Evolutionary conservation across 2,329 filamentous ascomycete species (phyloP).

Genomic region (Trichoderma afroharzianum): DNA sequence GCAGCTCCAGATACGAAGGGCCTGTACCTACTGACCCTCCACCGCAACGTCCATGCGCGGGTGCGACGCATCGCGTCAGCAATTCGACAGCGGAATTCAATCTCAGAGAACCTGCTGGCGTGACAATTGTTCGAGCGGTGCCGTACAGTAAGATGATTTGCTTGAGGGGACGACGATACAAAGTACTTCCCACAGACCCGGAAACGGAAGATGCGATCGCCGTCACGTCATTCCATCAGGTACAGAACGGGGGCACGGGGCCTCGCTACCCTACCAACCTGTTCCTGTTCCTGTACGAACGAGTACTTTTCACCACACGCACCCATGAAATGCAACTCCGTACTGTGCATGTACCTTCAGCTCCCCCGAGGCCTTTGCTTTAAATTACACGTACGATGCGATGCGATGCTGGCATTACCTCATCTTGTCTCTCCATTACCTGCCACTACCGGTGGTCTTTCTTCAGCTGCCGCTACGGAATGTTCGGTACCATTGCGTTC

Average conservation of each 20-base stretch:
- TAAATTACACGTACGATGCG: constrained; percentile 2
- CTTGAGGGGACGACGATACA: background rate
- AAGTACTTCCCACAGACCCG: background rate
- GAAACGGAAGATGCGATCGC: background rate
- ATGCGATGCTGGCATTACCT: background rate
- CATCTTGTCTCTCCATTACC: background rate
- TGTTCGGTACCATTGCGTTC: background rate
- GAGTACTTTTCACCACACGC: background rate
- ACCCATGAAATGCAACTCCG: background rate
- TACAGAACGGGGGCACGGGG: background rate
- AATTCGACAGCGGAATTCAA: background rate
- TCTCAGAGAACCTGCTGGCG: background rate
- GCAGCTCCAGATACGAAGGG: background rate
- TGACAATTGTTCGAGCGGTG: background rate
- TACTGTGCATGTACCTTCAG: background rate
- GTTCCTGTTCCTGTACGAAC: background rate
- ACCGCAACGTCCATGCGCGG: background rate
- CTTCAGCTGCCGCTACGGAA: background rate
- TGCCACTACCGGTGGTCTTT: background rate
- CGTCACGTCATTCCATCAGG: background rate
- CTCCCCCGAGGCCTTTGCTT: background rate
- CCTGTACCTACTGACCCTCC: background rate
- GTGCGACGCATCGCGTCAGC: constrained; percentile 7
- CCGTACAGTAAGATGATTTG: background rate
- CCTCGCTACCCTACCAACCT: background rate